Conservation (phyloP, 2,329 filamentous ascomycete genomes). For the Grosmannia clavigera region DNA sequence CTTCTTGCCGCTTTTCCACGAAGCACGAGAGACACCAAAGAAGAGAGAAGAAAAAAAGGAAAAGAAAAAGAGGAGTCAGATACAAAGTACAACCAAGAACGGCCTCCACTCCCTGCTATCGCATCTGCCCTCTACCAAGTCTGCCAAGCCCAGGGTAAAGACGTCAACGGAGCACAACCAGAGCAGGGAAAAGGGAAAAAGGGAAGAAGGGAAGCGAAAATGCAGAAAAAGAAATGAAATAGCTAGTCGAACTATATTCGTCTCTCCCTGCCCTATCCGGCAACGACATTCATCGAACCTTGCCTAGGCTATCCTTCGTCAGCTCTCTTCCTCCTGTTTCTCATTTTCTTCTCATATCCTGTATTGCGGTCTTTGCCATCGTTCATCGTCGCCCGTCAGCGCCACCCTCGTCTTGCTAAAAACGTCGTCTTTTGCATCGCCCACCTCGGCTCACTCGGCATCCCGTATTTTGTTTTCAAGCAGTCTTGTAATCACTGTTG, state of each 20-base stretch:
- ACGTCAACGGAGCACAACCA: background rate
- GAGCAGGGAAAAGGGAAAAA: background rate
- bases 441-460: too few species aligned
- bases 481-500: background rate
- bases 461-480: background rate
- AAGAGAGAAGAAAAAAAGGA: background rate
- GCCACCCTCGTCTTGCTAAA: background rate
- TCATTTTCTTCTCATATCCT: background rate
- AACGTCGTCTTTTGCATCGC: too few species aligned
- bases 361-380: background rate
- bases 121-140: background rate
- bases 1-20: background rate
- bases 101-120: background rate
- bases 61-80: background rate
- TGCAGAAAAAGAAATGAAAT: background rate
- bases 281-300: background rate
- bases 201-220: background rate
- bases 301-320: background rate
- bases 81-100: slow-evolving; percentile 1
- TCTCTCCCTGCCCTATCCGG: background rate
- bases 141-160: background rate
- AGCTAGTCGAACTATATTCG: background rate
- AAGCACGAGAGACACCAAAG: background rate
- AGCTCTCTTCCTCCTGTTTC: background rate
- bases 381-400: background rate